These are phyloP conservation scores for Pelargonium nanum DNA, from an alignment of 345 rosid species.

Conservation along the genomic window DNA sequence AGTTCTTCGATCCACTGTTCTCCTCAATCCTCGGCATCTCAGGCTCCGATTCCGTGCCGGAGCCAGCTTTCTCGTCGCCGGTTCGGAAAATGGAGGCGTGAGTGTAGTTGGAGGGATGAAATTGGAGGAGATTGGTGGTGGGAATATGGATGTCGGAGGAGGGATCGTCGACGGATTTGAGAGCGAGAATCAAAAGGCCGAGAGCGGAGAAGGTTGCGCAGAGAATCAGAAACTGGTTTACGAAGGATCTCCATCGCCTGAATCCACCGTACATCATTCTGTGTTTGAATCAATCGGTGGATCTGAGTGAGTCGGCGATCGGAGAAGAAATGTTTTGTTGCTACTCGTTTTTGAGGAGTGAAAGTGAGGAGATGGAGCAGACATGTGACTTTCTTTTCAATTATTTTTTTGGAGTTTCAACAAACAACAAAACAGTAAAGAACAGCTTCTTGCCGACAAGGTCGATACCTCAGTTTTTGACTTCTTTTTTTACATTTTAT, in stretches of 20 bases:
- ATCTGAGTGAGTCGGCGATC: too few species aligned
- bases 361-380: too few species aligned
- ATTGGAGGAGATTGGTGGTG: neutral
- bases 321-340: too few species aligned
- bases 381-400: too few species aligned
- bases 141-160: conserved; percentile 10
- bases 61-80: too few species aligned
- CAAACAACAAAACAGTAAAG: too few species aligned
- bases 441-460: too few species aligned
- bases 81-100: conserved; percentile 4
- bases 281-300: neutral
- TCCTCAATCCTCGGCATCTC: conserved; percentile 10
- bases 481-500: too few species aligned
- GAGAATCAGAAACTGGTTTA: conserved; percentile 26
- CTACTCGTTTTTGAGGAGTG: too few species aligned
- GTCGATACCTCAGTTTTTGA: too few species aligned
- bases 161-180: conserved; percentile 45
- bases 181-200: conserved; percentile 40
- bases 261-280: conserved; percentile 19
- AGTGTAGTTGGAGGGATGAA: neutral
- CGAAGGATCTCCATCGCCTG: conserved; percentile 38
- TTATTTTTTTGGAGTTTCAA: too few species aligned
- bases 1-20: conserved; percentile 9
- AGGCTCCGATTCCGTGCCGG: conserved; percentile 7
- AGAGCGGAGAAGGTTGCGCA: conserved; percentile 31